Percentiles rank a stretch among this genome's conserved stretches.
phyloP scores from a whole-genome alignment of 1,139 yeast species.

The Lodderomyces elongisporus region DNA sequence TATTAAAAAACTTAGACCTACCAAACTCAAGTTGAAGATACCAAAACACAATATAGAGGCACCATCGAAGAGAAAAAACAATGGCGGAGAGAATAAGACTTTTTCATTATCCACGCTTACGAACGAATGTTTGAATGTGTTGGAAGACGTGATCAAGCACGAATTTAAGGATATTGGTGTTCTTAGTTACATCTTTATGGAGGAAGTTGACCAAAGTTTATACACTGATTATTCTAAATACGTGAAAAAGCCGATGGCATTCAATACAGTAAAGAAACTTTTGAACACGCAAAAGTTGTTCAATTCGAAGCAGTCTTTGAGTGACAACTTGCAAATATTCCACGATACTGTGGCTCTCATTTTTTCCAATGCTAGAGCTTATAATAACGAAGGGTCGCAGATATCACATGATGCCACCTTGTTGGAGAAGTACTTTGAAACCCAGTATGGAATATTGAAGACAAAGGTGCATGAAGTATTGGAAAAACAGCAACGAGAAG shows the following conservation, averaged over 20 bases:
- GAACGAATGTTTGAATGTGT: slow-evolving; percentile 19
- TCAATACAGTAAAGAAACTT: slow-evolving; percentile 39
- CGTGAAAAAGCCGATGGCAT: slow-evolving; percentile 54
- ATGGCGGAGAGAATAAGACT: slow-evolving; percentile 4
- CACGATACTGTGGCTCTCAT: slow-evolving; percentile 45
- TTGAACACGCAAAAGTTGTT: slow-evolving; percentile 40
- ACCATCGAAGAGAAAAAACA: no score
- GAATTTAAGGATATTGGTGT: slow-evolving; percentile 41
- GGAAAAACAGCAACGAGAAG: slow-evolving; percentile 8
- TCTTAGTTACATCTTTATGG: slow-evolving; percentile 53
- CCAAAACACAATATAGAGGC: slow-evolving; percentile 5
- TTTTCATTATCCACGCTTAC: slow-evolving; percentile 18
- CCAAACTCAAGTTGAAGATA: slow-evolving; percentile 13
- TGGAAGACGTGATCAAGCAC: slow-evolving; percentile 38
- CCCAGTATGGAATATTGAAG: slow-evolving; percentile 24
- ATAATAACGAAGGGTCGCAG: slow-evolving; percentile 51
- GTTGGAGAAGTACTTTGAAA: slow-evolving; percentile 32
- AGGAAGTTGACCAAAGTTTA: slow-evolving; percentile 48
- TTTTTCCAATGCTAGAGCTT: slow-evolving; percentile 54
- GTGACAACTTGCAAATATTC: slow-evolving; percentile 44
- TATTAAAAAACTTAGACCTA: slow-evolving; percentile 1
- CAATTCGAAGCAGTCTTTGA: slow-evolving; percentile 20
- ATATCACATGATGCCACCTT: slow-evolving; percentile 54
- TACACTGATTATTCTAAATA: slow-evolving; percentile 59
- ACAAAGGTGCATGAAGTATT: slow-evolving; percentile 18